Conservation (phyloP, 306 rosid species). For the Gastrolobium bilobum region DNA sequence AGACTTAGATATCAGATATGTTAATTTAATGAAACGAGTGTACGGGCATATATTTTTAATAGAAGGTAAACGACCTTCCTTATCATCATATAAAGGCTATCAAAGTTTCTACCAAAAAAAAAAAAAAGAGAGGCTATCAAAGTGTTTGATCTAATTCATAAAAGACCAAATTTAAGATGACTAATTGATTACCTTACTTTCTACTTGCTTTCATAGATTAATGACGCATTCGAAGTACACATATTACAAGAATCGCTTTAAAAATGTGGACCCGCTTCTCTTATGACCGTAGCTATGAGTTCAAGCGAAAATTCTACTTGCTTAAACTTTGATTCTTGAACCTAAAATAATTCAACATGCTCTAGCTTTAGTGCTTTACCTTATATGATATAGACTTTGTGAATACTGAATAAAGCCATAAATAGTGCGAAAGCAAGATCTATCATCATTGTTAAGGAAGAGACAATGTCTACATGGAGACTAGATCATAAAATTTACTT, state of each 20-base stretch:
- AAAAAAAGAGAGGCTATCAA: too few relatives aligned
- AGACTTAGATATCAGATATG: too few relatives aligned
- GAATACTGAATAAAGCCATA: not conserved
- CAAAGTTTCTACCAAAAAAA: too few relatives aligned
- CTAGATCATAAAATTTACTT: not conserved
- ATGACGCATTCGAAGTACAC: not conserved
- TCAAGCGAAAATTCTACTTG: not conserved
- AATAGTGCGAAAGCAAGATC: not conserved
- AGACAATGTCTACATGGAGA: not conserved
- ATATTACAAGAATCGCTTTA: not conserved
- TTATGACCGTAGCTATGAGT: not conserved
- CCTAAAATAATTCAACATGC: not conserved
- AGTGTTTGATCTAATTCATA: too few relatives aligned
- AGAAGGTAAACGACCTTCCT: too few relatives aligned
- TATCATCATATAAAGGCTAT: too few relatives aligned
- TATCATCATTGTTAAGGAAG: not conserved
- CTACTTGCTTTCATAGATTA: constrained; percentile 2
- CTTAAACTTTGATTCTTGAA: not conserved
- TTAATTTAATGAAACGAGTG: too few relatives aligned
- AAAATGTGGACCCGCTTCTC: constrained; percentile 1
- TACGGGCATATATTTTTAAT: too few relatives aligned
- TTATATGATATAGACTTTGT: too few relatives aligned
- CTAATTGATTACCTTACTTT: too few relatives aligned
- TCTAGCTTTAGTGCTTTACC: too few relatives aligned
- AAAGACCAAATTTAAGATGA: too few relatives aligned